These are phyloP conservation scores for Castanospermum australe DNA, from an alignment of 306 rosid species.

Conservation along the genomic window DNA sequence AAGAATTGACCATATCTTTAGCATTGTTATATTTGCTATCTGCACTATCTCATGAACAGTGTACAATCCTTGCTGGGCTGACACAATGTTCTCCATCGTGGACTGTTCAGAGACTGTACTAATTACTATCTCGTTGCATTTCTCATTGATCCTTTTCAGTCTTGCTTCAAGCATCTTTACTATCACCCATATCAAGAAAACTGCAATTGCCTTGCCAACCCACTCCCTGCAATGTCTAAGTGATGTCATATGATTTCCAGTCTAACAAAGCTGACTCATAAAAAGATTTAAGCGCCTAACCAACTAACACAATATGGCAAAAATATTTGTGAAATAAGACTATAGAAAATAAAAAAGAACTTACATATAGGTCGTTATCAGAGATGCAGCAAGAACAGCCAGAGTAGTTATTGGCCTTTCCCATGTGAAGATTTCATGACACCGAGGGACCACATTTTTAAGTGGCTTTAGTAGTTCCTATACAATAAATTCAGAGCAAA, in stretches of 20 bases:
- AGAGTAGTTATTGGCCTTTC: slow-evolving; percentile 64
- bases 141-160: slow-evolving; percentile 31
- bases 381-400: slow-evolving; percentile 41
- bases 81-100: slow-evolving; percentile 75
- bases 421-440: slow-evolving; percentile 66
- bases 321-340: too few relatives aligned
- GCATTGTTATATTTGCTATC: slow-evolving; percentile 60
- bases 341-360: slow-evolving; percentile 15
- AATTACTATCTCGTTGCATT: slow-evolving; percentile 69
- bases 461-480: slow-evolving; percentile 83
- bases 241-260: too few relatives aligned
- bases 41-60: slow-evolving; percentile 63
- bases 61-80: slow-evolving; percentile 74
- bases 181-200: slow-evolving; percentile 60
- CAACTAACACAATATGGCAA: too few relatives aligned
- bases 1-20: slow-evolving; percentile 77
- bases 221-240: slow-evolving; percentile 67
- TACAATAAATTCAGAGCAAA: slow-evolving; percentile 12
- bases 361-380: slow-evolving; percentile 69
- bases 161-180: slow-evolving; percentile 64
- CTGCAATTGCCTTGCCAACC: slow-evolving; percentile 77
- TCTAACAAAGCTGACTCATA: too few relatives aligned
- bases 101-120: slow-evolving; percentile 53
- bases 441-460: slow-evolving; percentile 40
- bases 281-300: too few relatives aligned